phyloP scores from a whole-genome alignment of 305 asterid genomes.

The Fraxinus floribunda region DNA sequence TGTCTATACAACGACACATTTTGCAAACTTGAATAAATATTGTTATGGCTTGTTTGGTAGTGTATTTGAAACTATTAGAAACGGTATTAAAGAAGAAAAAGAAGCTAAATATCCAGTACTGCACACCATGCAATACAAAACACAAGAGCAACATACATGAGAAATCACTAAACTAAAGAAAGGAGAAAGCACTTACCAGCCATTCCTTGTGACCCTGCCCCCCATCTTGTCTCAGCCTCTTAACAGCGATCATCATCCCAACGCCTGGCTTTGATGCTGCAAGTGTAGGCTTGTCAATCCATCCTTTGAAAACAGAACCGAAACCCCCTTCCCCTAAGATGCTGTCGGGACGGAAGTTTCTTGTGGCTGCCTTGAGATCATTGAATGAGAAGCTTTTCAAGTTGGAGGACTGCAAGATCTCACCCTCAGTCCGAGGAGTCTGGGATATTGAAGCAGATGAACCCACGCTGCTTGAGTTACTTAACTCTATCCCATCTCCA shows the following conservation, averaged over 20 bases:
- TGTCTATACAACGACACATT: not conserved
- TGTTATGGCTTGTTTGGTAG: not conserved
- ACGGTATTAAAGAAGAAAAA: not conserved
- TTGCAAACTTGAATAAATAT: not conserved
- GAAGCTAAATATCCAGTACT: not conserved
- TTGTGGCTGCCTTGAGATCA: slow-evolving; percentile 64
- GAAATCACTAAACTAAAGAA: not conserved
- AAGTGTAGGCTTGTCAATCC: slow-evolving; percentile 61
- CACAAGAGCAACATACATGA: not conserved
- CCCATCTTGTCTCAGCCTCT: slow-evolving; percentile 67
- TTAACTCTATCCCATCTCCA: slow-evolving; percentile 45
- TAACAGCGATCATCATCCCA: slow-evolving; percentile 57
- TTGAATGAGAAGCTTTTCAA: slow-evolving; percentile 50
- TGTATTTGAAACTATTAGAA: not conserved
- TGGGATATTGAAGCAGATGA: slow-evolving; percentile 52
- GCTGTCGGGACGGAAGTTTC: slow-evolving; percentile 72
- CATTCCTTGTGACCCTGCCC: slow-evolving; percentile 76
- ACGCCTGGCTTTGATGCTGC: slow-evolving; percentile 58
- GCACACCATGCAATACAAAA: not conserved
- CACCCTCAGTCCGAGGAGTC: slow-evolving; percentile 56
- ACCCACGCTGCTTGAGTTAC: slow-evolving; percentile 41
- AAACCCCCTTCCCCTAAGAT: slow-evolving; percentile 72
- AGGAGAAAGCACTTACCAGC: slow-evolving; percentile 46
- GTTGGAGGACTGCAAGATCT: slow-evolving; percentile 64
- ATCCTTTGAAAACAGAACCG: slow-evolving; percentile 66